These are phyloP conservation scores for Cerrena zonata DNA, from an alignment of 1,284 basidiomycete genomes.

Conservation along the genomic window DNA sequence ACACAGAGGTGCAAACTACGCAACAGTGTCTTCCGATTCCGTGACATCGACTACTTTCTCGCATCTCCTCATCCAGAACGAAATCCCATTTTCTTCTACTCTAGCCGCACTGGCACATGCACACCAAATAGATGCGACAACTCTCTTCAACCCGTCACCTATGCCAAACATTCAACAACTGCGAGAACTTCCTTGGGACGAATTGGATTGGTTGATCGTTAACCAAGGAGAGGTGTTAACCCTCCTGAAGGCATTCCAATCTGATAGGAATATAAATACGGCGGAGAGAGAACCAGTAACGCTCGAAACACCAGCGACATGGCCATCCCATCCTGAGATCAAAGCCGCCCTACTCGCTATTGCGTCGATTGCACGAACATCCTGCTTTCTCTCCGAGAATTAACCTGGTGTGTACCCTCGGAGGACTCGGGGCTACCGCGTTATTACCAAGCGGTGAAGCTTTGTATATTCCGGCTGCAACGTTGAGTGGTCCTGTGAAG, in stretches of 20 bases:
- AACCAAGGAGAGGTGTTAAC: slow-evolving; percentile 46
- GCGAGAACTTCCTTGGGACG: slow-evolving; percentile 41
- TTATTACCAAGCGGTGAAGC: slow-evolving; percentile 19
- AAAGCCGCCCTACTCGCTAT: slow-evolving; percentile 8
- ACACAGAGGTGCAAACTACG: slow-evolving; percentile 51
- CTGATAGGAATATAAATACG: neutral
- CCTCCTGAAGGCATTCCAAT: slow-evolving; percentile 27
- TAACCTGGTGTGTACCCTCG: slow-evolving; percentile 52
- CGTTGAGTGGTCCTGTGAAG: slow-evolving; percentile 32
- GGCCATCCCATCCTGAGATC: neutral
- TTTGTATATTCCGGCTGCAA: slow-evolving; percentile 41
- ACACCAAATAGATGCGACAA: slow-evolving; percentile 17
- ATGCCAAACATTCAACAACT: slow-evolving; percentile 35
- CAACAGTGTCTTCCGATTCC: slow-evolving; percentile 22
- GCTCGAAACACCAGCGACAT: neutral
- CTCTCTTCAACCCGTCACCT: slow-evolving; percentile 53
- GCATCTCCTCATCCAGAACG: slow-evolving; percentile 53
- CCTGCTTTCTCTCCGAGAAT: slow-evolving; percentile 12
- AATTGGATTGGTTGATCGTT: slow-evolving; percentile 48
- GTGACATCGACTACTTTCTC: slow-evolving; percentile 22
- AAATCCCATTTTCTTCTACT: slow-evolving; percentile 43
- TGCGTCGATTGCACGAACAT: slow-evolving; percentile 13
- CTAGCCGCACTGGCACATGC: slow-evolving; percentile 30
- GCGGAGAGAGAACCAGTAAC: neutral
- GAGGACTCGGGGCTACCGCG: slow-evolving; percentile 43